Conservation (phyloP, 305 asterid species). For the Striga hermonthica region DNA sequence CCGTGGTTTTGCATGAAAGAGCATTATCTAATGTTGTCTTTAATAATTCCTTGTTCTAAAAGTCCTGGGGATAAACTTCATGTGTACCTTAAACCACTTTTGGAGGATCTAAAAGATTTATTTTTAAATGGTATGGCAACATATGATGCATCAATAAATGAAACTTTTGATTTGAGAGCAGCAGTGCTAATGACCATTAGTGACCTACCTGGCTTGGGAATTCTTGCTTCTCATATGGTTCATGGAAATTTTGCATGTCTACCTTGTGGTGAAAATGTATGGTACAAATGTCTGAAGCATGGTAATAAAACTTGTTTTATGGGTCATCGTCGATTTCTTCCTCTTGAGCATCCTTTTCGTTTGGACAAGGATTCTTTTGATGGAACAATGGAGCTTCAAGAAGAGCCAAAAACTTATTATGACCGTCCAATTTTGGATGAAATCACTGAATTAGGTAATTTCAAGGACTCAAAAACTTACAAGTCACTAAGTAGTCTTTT, state of each 20-base stretch:
- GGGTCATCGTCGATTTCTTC: slow-evolving; percentile 9
- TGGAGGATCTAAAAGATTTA: neutral
- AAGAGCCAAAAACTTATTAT: neutral
- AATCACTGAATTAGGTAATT: no score
- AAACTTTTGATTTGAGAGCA: neutral
- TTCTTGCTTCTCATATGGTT: neutral
- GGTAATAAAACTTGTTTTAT: slow-evolving; percentile 8
- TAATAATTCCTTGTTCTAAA: neutral
- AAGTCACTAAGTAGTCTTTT: neutral
- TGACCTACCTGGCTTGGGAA: slow-evolving; percentile 1
- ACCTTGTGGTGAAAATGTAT: no score
- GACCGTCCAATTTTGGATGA: no score
- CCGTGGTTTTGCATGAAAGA: slow-evolving; percentile 6
- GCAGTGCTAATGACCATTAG: slow-evolving; percentile 2
- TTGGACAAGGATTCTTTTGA: no score
- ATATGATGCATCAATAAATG: neutral
- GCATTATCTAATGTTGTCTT: slow-evolving; percentile 4
- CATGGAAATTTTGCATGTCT: slow-evolving; percentile 16
- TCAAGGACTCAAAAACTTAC: neutral
- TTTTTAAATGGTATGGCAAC: neutral
- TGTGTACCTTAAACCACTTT: neutral
- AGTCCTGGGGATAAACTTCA: neutral
- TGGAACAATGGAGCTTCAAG: no score
- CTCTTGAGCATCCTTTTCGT: no score
- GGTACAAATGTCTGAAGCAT: neutral